Evolutionary conservation across 2,329 filamentous ascomycete species (phyloP), one percentile per base, ranked within the genome.

Genomic region (Calycina marina): DNA sequence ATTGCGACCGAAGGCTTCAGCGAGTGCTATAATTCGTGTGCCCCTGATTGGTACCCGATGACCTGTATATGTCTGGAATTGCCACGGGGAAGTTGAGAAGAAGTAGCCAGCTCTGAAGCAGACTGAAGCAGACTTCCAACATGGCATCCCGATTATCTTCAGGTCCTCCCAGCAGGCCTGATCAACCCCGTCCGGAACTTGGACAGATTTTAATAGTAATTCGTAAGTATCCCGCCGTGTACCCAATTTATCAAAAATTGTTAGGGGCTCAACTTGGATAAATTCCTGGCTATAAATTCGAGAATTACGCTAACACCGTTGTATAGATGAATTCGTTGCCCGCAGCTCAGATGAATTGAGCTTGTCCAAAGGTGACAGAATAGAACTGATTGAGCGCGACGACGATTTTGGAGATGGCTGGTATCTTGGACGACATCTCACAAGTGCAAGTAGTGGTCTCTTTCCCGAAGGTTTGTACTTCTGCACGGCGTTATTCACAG

Each of bases 271-370:
- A 6, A 6, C 18, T 22, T n/a, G 18, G 18, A 22, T 22, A 6
- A 6, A n/a, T 22, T 6, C 18, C 18, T 22, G 6, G 18, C 6
- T 4, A 27, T 22, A n/a, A 14, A 16, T 18, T 31, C 14, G 27
- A 25, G 11, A 18, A 17, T 13, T 16, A 15, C 20, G 18, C 25
- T 34, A 18, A 25, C 24, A 17, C 14, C n/a, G n/a, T 12, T 17
- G 13, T 10, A n/a, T 26, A 93, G 84, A 98, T 59, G 85, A 94
- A 58, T 96, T 98, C 56, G 65, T 76, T 46, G 86, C 88, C 36
- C 76, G 90, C 45, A 92, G 85, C 56, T 79, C 82, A 36, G 90
- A 98, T 59, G 90, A 98, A 64, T 67, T 98, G 51, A 92, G 74
- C 46, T 66, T 98, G 43, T 65, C 72, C 34, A 92, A 92, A 51